Base-by-base conservation (phyloP, 1,284 basidiomycete genomes). In the Tylopilus sp. region DNA sequence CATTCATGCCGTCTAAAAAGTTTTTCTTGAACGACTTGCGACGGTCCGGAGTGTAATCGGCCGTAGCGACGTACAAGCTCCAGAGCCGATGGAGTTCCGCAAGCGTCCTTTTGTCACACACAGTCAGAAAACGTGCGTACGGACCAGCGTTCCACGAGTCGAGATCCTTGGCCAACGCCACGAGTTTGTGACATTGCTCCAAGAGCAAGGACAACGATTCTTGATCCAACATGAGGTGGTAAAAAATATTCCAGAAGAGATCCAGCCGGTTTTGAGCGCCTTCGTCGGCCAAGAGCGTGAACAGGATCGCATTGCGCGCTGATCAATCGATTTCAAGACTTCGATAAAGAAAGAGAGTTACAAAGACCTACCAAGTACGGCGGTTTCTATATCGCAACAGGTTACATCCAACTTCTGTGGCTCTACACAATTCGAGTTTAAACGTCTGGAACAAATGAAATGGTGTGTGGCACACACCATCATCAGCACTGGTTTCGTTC, bases 321-420 rank as follows among this genome's bases (percentile, higher is more conserved):
- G 24, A 15, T 39, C 20, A 28, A 36, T 2, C 43, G 8, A 26
- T 43, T 48, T 54, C 35, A 46, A 28, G 19, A 44, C 37, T 10
- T 7, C 1, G 24, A 45, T n/a, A 6, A 26, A 29, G 14, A n/a
- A 4, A 35, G 8, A 22, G 22, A 39, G 29, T 25, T 24, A 52
- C 63, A 54, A 24, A 19, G 17, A 3, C 57, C n/a, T 52, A 83
- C 84, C 82, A 17, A 86, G 63, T 1, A 85, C 68, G 0, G 76
- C 84, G 4, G 82, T 76, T 36, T 86, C 83, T 15, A 72, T 58
- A 63, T 85, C 84, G 52, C 79, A 81, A 52, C 83, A 86, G 2
- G 84, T 85, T 52, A 85, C 73, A 57, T 85, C 83, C 14, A 84
- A 58, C 13, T 56, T 65, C 19, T 79, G 74, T 8, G 61, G 49